Base-by-base conservation (phyloP, 768 basidiomycete species). In the Tephrocybe sp. region DNA sequence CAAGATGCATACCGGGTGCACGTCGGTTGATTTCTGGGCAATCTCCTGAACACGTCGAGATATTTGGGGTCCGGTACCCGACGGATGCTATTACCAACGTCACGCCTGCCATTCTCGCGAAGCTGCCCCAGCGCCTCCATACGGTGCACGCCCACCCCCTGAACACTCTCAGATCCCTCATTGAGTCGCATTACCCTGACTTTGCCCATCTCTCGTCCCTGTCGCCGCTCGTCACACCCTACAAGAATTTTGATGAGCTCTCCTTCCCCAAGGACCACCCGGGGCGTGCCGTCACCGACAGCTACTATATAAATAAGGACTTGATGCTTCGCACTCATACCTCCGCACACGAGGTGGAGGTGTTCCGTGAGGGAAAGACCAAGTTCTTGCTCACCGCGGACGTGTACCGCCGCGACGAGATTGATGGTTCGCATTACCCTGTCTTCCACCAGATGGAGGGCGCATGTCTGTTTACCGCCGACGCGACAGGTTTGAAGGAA, bases 361-460 rank as follows among this genome's bases (percentile, higher is more conserved):
- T 85, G 6, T 98, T 97, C 66, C 69, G 78, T 26, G 71, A 74
- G 36, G 91, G 91, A 5, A 75, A 86, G 55, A 83, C 87, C 18
- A 79, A 79, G 45, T 99, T 95, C 91, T 75, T 99, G 26, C 75
- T 98, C 19, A 89, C 93, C 8, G 94, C 97, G 25, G 97, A 99
- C 72, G 97, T 99, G 44, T 99, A 98, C 69, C 74, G 97, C 42
- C 83, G 97, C 60, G 97, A 99, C 78, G 97, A 98, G 70, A 98
- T 99, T 54, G 97, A 99, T 71, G 79, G 82, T 11, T 90, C 89
- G 8, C 97, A 99, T 64, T 97, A 98, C 66, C 97, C 97, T 5
- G 91, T 97, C 30, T 99, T 99, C 64, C 97, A 99, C 69, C 97
- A 99, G 70, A 92, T 97, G 71, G 97, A 99, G 64, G 97, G 96